Base-by-base conservation (phyloP, 148 eudicot genomes). In the Pouteria glomerata region DNA sequence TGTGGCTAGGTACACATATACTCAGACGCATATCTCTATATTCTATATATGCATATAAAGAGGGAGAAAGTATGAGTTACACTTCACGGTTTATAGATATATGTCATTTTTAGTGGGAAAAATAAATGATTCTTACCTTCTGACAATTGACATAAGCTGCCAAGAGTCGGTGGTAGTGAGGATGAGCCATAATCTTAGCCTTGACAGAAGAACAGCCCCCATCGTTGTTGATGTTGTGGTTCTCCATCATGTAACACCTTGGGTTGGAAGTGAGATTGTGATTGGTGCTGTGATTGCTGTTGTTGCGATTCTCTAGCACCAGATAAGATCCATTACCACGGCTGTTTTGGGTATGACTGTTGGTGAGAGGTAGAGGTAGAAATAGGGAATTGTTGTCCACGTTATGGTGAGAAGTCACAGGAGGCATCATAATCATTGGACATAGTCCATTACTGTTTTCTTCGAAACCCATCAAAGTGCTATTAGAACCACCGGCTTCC, bases 151-250 rank as follows among this genome's bases (percentile, higher is more conserved):
- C 79, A 80, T 82, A 93, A 27, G 98, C 91, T 30, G 98, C 78
- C 69, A 93, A 74, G 67, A 93, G 89, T 23, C 98, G 88, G 44
- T 86, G 91, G 78, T 93, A 93, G 59, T 85, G 90, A 77, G 98
- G 98, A 80, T 92, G 98, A 60, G 91, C 76, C 96, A 92, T 86
- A 82, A 93, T 93, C 84, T 88, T 90, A 0, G 93, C 89, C 82
- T 85, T 93, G 70, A 84, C 82, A 47, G 79, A 63, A n/a, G 74
- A 69, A 4, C 44, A 69, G 55, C 53, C 73, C 15, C 62, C 58
- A 30, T 41, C 63, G 41, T n/a, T 67, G 74, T 1, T 57, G 66
- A 31, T 33, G 31, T 39, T 64, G 29, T 23, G 73, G 74, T 13
- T 66, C 42, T 79, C 82, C 87, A 66, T 73, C 66, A 81, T 77